Base-by-base conservation (phyloP, 192 early-diverging fungal species). In the Chytriomyces sp. region DNA sequence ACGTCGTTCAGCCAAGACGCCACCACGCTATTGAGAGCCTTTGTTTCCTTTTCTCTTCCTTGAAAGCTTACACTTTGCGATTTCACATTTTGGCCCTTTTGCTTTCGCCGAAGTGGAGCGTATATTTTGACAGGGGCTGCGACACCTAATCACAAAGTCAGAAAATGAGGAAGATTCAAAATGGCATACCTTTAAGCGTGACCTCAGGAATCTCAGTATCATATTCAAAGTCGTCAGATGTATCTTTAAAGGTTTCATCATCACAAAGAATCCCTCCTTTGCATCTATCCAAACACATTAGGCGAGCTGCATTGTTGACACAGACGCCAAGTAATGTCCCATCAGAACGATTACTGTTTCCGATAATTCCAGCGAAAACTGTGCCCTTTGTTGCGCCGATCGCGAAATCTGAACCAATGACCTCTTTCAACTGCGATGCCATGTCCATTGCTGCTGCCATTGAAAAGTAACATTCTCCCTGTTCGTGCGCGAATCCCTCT, bases 331-430 rank as follows among this genome's bases (percentile, higher is more conserved):
- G 63, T 12, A 79, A 31, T 1, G 78, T 79, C 22, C 74, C 70
- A 37, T 79, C 78, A 44, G 52, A 58, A 26, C 78, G 33, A 37
- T 30, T 65, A 1, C 49, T 14, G 37, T 40, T 68, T 41, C 73
- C 74, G 58, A 79, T 61, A 19, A 79, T 59, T 37, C 78, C 78
- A 17, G 78, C 74, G 61, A 76, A 79, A n/a, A 68, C 69, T 3
- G 49, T 77, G 22, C 75, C 70, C 32, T 36, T 55, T n/a, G 75
- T 77, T 4, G 53, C 39, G 3, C 56, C 75, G 36, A 75, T 75
- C 34, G 75, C 59, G 37, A 77, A 77, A 10, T 63, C 36, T 25
- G 32, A 7, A 4, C 39, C 69, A 17, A 64, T 8, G 8, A 72
- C n/a, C 49, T 17, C 25, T 34, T 58, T 64, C 5, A 77, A 33